A percentile compares a stretch with the other conserved stretches of the same genome.
Conservation (phyloP, 1,284 basidiomycete genomes). For the Ganoderma sinense region DNA sequence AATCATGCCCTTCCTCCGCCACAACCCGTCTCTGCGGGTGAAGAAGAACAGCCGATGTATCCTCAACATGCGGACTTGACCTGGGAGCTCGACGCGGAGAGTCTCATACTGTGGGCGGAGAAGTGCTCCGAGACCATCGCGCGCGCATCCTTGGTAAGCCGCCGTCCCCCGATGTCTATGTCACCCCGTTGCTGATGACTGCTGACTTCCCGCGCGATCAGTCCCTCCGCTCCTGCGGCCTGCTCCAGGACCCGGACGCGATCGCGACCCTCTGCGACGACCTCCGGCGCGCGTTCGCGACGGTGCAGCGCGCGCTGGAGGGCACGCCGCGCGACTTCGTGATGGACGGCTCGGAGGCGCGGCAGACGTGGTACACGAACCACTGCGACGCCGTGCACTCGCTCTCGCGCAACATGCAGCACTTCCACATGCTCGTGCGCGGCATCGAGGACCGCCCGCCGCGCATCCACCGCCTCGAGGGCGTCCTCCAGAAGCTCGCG, state of each 20-base stretch:
- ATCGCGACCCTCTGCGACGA: slow-evolving; percentile 29
- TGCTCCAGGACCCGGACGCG: slow-evolving; percentile 30
- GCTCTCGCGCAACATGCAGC: slow-evolving; percentile 27
- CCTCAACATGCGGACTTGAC: slow-evolving; percentile 21
- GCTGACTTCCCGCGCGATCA: background rate
- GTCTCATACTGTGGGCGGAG: slow-evolving; percentile 28
- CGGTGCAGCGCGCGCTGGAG: slow-evolving; percentile 30
- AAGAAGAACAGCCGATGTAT: background rate
- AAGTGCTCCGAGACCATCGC: slow-evolving; percentile 30
- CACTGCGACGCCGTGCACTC: slow-evolving; percentile 32
- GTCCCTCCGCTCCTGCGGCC: slow-evolving; percentile 33
- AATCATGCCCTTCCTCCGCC: slow-evolving; percentile 7
- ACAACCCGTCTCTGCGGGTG: background rate
- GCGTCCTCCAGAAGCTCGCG: slow-evolving; percentile 46
- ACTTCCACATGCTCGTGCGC: slow-evolving; percentile 32
- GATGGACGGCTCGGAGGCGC: slow-evolving; percentile 20
- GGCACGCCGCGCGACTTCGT: slow-evolving; percentile 27
- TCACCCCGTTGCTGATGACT: background rate
- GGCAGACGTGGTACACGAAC: slow-evolving; percentile 31
- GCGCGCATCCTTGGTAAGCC: slow-evolving; percentile 32
- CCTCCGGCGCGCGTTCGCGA: slow-evolving; percentile 21
- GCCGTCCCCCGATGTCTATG: background rate
- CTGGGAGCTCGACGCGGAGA: slow-evolving; percentile 24
- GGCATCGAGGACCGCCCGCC: slow-evolving; percentile 31
- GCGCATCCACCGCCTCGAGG: slow-evolving; percentile 36